Conservation (phyloP, 164 flowering plant genomes). For the Liquidambar formosana region DNA sequence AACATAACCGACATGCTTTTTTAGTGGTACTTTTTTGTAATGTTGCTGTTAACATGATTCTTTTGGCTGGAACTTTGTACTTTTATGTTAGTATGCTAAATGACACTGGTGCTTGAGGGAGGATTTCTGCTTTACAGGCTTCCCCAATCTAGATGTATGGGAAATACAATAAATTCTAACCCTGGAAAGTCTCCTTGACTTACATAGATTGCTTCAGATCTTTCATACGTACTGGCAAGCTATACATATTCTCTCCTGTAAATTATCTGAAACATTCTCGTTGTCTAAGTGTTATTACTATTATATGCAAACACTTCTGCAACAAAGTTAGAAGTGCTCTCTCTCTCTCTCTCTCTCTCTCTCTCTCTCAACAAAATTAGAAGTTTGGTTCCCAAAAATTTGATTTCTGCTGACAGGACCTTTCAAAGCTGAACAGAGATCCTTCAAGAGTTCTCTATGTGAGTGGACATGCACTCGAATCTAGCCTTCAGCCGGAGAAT, state of each 20-base stretch:
- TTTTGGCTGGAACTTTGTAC: neutral
- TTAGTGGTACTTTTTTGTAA: neutral
- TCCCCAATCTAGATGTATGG: neutral
- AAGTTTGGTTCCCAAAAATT: neutral
- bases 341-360: too few species aligned
- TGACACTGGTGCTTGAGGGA: neutral
- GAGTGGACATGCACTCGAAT: slow-evolving; percentile 26
- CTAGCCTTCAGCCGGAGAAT: slow-evolving; percentile 27
- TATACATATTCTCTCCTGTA: neutral
- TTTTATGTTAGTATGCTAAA: neutral
- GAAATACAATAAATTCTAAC: neutral
- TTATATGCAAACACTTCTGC: neutral
- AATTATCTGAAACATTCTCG: neutral
- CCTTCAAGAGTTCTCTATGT: slow-evolving; percentile 21
- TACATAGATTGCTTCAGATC: too few species aligned
- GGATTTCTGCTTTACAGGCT: neutral
- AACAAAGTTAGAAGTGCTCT: neutral
- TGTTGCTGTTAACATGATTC: neutral
- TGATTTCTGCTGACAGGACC: slow-evolving; percentile 9
- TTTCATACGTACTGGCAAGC: too few species aligned
- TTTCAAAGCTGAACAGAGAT: slow-evolving; percentile 26
- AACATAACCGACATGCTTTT: too few species aligned
- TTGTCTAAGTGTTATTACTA: neutral
- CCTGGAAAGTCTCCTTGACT: neutral
- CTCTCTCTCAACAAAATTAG: too few species aligned